A percentile compares a stretch with the other conserved stretches of the same genome.
Conservation (phyloP, 805 yeast species). For the Candida michaelii region DNA sequence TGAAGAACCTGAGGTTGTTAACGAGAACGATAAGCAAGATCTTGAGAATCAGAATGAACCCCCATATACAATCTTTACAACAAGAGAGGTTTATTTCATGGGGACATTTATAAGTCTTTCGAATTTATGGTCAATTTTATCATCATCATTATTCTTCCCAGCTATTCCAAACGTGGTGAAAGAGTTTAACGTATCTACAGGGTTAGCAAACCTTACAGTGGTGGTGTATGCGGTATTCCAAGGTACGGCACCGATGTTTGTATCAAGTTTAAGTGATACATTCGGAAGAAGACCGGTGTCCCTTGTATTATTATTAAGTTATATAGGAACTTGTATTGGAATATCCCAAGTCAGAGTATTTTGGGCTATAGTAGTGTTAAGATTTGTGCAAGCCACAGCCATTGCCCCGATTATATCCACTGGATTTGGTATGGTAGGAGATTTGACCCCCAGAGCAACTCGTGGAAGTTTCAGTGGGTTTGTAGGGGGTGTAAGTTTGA, state of each 20-base stretch:
- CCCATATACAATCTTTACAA: conserved; percentile 37
- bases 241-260: conserved; percentile 67
- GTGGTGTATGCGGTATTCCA: conserved; percentile 73
- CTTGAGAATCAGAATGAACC: not conserved
- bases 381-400: conserved; percentile 71
- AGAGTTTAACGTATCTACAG: conserved; percentile 54
- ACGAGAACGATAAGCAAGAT: not conserved
- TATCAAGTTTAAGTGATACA: conserved; percentile 65
- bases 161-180: conserved; percentile 57
- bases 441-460: conserved; percentile 58
- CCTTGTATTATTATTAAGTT: conserved; percentile 50
- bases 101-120: conserved; percentile 40
- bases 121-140: conserved; percentile 64
- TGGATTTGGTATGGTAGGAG: conserved; percentile 67
- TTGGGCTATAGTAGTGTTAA: conserved; percentile 55
- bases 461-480: conserved; percentile 69
- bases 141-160: conserved; percentile 77
- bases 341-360: conserved; percentile 56
- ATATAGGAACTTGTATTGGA: conserved; percentile 59
- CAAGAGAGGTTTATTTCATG: conserved; percentile 39
- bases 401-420: conserved; percentile 72
- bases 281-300: conserved; percentile 70
- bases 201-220: conserved; percentile 63
- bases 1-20: too few species aligned
- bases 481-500: conserved; percentile 56